Percentiles rank a stretch among this genome's conserved stretches.
Conservation (phyloP, 2,329 filamentous ascomycete species). For the Calycina herbarum region DNA sequence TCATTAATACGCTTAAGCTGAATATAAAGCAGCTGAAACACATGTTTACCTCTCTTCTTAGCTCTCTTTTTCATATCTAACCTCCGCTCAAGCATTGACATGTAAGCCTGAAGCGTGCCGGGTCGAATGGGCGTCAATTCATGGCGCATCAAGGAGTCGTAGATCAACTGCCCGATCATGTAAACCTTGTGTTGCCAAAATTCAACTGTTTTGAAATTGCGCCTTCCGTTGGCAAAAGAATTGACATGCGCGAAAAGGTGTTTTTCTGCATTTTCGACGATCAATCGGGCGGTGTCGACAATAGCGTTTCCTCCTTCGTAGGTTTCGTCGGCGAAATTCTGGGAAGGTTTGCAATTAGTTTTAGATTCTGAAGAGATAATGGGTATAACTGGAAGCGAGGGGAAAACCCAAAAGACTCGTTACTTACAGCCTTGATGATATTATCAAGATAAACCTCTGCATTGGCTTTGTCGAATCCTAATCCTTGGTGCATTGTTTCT, state of each 20-base stretch:
- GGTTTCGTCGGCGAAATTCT: neutral
- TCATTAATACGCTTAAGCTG: too few species aligned
- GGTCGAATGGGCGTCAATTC: neutral
- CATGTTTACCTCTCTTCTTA: too few species aligned
- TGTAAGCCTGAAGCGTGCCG: too few species aligned
- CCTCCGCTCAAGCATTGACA: too few species aligned
- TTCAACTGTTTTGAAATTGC: neutral
- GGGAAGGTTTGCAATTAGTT: neutral
- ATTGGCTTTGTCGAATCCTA: neutral
- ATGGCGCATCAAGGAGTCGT: neutral
- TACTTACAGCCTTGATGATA: neutral
- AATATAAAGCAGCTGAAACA: too few species aligned
- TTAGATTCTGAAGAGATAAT: neutral
- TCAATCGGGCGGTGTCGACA: neutral
- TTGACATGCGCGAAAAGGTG: neutral
- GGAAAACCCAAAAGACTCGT: neutral
- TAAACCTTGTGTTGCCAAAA: neutral
- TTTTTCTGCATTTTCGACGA: neutral
- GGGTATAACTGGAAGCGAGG: neutral
- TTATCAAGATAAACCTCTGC: neutral
- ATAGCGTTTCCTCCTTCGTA: neutral
- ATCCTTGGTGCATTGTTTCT: neutral
- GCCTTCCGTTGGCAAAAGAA: neutral
- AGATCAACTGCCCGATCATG: neutral
- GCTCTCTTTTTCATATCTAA: too few species aligned